Conservation (phyloP, 1,284 basidiomycete genomes). For the Athelia sp. region DNA sequence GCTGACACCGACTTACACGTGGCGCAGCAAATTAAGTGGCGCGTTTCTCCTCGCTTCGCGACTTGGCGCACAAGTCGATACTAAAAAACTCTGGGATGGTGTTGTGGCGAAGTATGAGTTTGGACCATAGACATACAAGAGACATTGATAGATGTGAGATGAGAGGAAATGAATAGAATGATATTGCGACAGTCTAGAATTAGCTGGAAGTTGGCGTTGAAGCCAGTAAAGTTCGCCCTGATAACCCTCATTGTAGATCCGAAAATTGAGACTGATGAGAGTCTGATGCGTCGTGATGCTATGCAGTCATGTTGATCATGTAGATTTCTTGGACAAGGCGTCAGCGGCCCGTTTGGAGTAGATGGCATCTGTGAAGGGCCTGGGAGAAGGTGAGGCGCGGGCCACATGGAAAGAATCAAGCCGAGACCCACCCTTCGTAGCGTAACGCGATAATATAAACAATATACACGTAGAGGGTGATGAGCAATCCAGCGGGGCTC, state of each 20-base stretch:
- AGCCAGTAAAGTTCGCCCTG: no score
- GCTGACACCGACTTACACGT: neutral
- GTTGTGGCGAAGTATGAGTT: constrained; percentile 36
- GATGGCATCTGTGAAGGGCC: constrained; percentile 81
- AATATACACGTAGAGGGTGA: constrained; percentile 76
- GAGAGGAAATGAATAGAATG: no score
- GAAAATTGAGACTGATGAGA: no score
- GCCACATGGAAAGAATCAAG: neutral
- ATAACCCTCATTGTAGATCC: no score
- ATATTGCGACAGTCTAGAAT: no score
- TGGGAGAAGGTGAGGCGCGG: constrained; percentile 20
- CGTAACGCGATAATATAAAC: constrained; percentile 80
- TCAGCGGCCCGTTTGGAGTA: constrained; percentile 51
- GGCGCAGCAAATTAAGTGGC: constrained; percentile 82
- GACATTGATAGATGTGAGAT: neutral
- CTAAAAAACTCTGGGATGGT: constrained; percentile 70
- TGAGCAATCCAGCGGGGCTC: constrained; percentile 72
- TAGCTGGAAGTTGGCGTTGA: no score
- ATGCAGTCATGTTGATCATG: neutral
- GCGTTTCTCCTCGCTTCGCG: constrained; percentile 89
- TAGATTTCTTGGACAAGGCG: neutral
- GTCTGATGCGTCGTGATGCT: neutral
- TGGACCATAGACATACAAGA: neutral
- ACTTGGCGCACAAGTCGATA: constrained; percentile 74
- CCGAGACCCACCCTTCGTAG: constrained; percentile 76